Percentiles rank a stretch among this genome's conserved stretches.
Conservation (phyloP, 371 early-diverging fungal species). For the Entomophthora muscae region DNA sequence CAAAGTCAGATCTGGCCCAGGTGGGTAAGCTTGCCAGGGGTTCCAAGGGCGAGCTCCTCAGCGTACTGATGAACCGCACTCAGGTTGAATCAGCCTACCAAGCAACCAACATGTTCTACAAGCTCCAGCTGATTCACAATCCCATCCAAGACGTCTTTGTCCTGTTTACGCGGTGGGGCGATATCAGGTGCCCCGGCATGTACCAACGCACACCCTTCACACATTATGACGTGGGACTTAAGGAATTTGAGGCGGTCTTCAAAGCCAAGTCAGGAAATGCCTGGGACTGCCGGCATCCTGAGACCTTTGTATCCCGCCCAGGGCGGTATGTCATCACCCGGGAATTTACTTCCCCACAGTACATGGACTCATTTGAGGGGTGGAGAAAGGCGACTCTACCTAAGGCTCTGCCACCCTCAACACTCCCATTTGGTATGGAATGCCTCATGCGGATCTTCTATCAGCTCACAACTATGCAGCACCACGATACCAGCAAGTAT, state of each 20-base stretch:
- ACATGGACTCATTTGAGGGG: not conserved
- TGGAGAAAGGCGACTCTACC: too few relatives aligned
- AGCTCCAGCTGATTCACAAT: too few relatives aligned
- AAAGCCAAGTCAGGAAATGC: constrained; percentile 31
- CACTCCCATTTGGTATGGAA: not conserved
- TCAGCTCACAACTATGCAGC: constrained; percentile 6
- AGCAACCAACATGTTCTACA: constrained; percentile 30
- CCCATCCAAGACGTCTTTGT: constrained; percentile 33
- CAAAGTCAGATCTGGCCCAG: constrained; percentile 18
- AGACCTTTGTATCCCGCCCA: constrained; percentile 19
- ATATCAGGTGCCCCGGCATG: constrained; percentile 25
- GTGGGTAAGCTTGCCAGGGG: constrained; percentile 20
- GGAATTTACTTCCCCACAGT: not conserved
- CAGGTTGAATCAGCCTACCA: constrained; percentile 18
- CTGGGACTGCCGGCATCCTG: constrained; percentile 20
- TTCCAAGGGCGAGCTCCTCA: constrained; percentile 18
- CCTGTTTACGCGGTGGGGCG: constrained; percentile 39
- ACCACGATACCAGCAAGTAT: constrained; percentile 28
- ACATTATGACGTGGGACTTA: constrained; percentile 23
- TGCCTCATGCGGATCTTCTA: not conserved
- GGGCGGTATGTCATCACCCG: constrained; percentile 24
- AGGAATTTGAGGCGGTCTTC: constrained; percentile 36
- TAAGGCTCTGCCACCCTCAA: not conserved
- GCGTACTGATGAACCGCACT: constrained; percentile 27
- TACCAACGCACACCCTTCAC: constrained; percentile 36